phyloP scores from a whole-genome alignment of 139 green algal genomes.

The Chlamydomonas schloesseri region DNA sequence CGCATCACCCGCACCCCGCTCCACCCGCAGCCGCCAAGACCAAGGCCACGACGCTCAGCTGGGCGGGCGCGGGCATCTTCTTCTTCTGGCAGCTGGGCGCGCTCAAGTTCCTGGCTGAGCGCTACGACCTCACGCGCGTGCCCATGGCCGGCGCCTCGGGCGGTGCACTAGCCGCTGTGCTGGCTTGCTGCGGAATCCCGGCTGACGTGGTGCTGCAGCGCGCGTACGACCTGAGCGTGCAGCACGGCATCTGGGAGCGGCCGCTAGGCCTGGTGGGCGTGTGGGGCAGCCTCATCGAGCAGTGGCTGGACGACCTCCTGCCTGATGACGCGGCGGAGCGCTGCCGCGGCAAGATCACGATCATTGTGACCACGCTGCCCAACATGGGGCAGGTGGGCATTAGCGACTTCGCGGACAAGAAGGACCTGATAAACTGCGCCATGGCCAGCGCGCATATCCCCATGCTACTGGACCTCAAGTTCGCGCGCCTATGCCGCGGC shows the following conservation, averaged over 20 bases:
- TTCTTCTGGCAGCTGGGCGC: slow-evolving; percentile 70
- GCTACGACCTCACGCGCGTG: slow-evolving; percentile 64
- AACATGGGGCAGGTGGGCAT: slow-evolving; percentile 58
- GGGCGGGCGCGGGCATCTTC: slow-evolving; percentile 47
- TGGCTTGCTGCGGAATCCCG: slow-evolving; percentile 57
- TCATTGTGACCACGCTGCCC: slow-evolving; percentile 62
- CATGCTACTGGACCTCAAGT: slow-evolving; percentile 63
- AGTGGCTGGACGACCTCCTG: slow-evolving; percentile 71
- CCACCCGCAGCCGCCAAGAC: not conserved
- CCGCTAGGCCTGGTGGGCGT: slow-evolving; percentile 58
- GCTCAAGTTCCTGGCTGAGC: slow-evolving; percentile 68
- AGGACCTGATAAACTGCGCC: slow-evolving; percentile 63
- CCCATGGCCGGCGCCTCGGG: slow-evolving; percentile 67
- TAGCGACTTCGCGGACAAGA: slow-evolving; percentile 61
- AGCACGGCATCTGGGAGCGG: slow-evolving; percentile 69
- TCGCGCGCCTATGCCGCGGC: slow-evolving; percentile 51
- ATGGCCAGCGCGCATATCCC: slow-evolving; percentile 68
- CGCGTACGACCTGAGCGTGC: slow-evolving; percentile 60
- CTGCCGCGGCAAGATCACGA: slow-evolving; percentile 53
- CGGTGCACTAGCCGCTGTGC: slow-evolving; percentile 60
- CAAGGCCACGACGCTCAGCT: slow-evolving; percentile 24
- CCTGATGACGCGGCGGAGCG: slow-evolving; percentile 60
- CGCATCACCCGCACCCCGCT: no score
- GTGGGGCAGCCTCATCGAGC: slow-evolving; percentile 64
- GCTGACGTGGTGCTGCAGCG: slow-evolving; percentile 56